Conservation (phyloP, 768 basidiomycete genomes). For the Podaxis sp. region DNA sequence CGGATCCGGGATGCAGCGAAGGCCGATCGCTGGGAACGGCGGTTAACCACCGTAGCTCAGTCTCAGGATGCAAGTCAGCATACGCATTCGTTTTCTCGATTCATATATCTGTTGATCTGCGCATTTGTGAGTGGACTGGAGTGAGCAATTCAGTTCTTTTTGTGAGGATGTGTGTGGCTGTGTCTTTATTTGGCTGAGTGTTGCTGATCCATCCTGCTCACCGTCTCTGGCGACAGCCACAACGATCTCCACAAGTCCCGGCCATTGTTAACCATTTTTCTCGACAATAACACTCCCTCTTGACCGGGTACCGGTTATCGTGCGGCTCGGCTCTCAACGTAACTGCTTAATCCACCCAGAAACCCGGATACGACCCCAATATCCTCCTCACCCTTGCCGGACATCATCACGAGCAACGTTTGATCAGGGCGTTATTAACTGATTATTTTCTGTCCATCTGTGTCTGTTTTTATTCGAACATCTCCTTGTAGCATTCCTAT, state of each 20-base stretch:
- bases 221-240: background rate
- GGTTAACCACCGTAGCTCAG: too few relatives aligned
- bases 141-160: background rate
- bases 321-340: background rate
- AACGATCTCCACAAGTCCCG: background rate
- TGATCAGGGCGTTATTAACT: background rate
- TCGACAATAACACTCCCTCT: background rate
- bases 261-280: background rate
- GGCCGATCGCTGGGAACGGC: too few relatives aligned
- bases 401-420: background rate
- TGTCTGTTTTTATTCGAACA: background rate
- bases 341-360: background rate
- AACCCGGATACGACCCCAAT: background rate
- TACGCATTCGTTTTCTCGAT: too few relatives aligned
- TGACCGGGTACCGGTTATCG: background rate
- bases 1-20: too few relatives aligned
- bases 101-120: background rate
- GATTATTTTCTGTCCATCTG: background rate
- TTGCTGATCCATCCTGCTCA: background rate
- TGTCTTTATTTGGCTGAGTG: constrained; percentile 1
- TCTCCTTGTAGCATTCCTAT: background rate
- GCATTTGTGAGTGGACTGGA: background rate
- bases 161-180: background rate
- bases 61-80: too few relatives aligned
- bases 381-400: background rate